Evolutionary conservation across 805 yeast species (phyloP), one percentile per base, ranked within the genome.

Genomic region (Lipomyces anomalus): DNA sequence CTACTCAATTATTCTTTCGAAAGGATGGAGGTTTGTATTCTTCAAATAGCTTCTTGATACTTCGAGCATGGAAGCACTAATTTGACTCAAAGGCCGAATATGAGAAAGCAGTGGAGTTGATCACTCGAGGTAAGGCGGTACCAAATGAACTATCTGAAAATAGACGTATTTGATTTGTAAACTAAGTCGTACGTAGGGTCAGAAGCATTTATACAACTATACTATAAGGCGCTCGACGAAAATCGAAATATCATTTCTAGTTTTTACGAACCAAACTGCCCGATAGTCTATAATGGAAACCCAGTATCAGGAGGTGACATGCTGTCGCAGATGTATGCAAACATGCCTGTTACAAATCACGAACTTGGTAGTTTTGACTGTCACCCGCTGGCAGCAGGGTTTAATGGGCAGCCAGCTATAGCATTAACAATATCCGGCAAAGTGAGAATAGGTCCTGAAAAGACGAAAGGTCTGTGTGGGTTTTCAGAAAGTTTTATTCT

Each of bases 121-220:
- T 48, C 9, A 46, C 41, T 7, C 38, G 53, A 42, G 53, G 53
- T 45, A 47, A 6, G 23, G 37, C 37, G 11, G 16, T 13, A n/a
- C 9, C 24, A 5, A 18, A 7, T 9, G 5, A 9, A 5, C 22
- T 22, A 23, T 17, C 35, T n/a, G 11, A 11, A 11, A 16, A 32
- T 6, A 16, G n/a, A 20, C 16, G 18, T 3, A 4, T 16, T 24
- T 11, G 18, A 13, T 35, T 6, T 3, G 18, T 22, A 40, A 11
- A 5, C 22, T 22, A 6, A 5, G 7, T 2, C 38, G n/a, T n/a
- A n/a, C n/a, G n/a, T n/a, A 45, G 53, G 53, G 84, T 85, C 89
- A 71, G 44, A 44, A 18, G 46, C 32, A n/a, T 64, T 64, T 46
- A 38, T 55, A 26, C 32, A 43, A 26, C 56, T 53, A 28, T 65